phyloP scores from a whole-genome alignment of 768 basidiomycete genomes.

The Suillus subluteus region DNA sequence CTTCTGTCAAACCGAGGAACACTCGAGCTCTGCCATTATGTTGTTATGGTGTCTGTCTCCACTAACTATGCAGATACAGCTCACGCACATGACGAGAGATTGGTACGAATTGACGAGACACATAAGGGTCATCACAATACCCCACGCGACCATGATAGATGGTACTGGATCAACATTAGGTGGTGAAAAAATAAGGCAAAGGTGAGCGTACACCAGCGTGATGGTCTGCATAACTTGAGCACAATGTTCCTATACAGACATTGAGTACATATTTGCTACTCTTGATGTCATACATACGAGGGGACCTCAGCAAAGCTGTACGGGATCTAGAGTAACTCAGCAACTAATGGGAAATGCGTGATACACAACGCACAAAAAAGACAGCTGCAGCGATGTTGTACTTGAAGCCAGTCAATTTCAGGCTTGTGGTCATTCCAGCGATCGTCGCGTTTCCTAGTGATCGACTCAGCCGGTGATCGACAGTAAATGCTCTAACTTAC shows the following conservation, averaged over 20 bases:
- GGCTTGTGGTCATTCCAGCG: constrained; percentile 46
- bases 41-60: neutral
- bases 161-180: constrained; percentile 36
- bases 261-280: constrained; percentile 5
- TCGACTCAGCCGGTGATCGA: neutral
- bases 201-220: constrained; percentile 37
- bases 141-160: constrained; percentile 43
- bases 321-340: constrained; percentile 28
- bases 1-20: constrained; percentile 52
- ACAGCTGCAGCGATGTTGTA: constrained; percentile 44
- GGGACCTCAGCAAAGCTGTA: constrained; percentile 43
- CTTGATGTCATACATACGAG: constrained; percentile 32
- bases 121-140: constrained; percentile 42
- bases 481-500: constrained; percentile 26
- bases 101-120: constrained; percentile 39
- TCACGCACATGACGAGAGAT: constrained; percentile 35
- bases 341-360: neutral
- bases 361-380: constrained; percentile 35
- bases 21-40: constrained; percentile 35
- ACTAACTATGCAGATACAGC: neutral
- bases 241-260: constrained; percentile 38
- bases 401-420: constrained; percentile 36
- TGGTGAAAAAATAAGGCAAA: constrained; percentile 11
- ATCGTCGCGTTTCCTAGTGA: constrained; percentile 44
- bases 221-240: constrained; percentile 40